Evolutionary conservation across 2,329 filamentous ascomycete genomes (phyloP).

Genomic region (Arthroderma uncinatum): DNA sequence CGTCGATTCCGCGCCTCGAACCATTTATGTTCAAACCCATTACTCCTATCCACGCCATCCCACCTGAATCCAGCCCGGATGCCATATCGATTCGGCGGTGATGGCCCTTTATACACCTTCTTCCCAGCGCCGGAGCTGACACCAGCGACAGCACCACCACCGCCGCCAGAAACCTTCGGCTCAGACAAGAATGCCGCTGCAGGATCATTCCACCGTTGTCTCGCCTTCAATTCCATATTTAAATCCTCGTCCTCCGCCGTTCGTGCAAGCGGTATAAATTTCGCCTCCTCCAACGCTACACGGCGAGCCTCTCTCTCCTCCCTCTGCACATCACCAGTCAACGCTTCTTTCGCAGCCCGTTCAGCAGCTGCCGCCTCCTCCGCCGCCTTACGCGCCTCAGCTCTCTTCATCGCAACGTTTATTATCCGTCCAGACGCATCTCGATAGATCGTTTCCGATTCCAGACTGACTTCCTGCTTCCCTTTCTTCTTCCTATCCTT

Average conservation of each 20-base stretch:
- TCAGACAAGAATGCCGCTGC: constrained; percentile 63
- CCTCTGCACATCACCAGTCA: constrained; percentile 77
- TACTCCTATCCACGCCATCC: constrained; percentile 92
- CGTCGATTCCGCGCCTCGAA: constrained; percentile 77
- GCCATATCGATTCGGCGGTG: constrained; percentile 82
- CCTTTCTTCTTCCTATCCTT: constrained; percentile 11
- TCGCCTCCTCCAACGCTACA: constrained; percentile 66
- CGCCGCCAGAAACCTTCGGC: constrained; percentile 54
- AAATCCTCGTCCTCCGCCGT: constrained; percentile 73
- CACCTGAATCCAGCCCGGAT: constrained; percentile 87
- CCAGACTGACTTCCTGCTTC: background rate
- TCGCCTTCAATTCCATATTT: constrained; percentile 69
- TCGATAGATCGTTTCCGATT: constrained; percentile 47
- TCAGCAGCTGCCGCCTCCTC: constrained; percentile 59
- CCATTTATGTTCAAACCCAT: constrained; percentile 85
- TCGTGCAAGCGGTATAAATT: constrained; percentile 67
- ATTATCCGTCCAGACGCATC: constrained; percentile 92
- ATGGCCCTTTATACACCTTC: constrained; percentile 66
- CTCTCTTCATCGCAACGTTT: constrained; percentile 81
- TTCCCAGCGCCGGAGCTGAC: constrained; percentile 40
- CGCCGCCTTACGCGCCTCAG: constrained; percentile 69
- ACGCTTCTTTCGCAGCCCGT: constrained; percentile 53
- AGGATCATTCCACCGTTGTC: constrained; percentile 84
- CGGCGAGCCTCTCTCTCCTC: constrained; percentile 53
- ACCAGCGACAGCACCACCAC: constrained; percentile 44